Evolutionary conservation across 2,329 filamentous ascomycete species (phyloP).

Genomic region (Penicillium rolfsii): DNA sequence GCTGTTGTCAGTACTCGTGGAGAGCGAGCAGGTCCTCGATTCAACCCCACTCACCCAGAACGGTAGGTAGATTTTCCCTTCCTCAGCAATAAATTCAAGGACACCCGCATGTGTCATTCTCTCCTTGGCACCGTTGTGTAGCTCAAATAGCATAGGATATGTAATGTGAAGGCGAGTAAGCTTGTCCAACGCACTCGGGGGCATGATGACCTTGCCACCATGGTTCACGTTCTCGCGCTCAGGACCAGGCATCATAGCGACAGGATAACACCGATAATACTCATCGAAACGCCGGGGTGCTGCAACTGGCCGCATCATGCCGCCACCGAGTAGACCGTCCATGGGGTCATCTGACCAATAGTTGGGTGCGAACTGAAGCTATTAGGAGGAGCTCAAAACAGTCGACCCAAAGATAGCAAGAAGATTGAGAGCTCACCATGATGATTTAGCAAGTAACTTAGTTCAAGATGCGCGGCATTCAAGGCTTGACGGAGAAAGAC

Average conservation of each 20-base stretch:
- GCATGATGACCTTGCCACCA: slow-evolving; percentile 95
- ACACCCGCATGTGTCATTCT: slow-evolving; percentile 91
- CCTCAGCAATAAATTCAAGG: slow-evolving; percentile 94
- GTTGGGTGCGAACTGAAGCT: slow-evolving; percentile 47
- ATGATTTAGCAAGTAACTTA: neutral
- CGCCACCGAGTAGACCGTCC: slow-evolving; percentile 57
- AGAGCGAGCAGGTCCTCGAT: slow-evolving; percentile 9
- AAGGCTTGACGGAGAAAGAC: slow-evolving; percentile 3
- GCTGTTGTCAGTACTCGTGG: slow-evolving; percentile 7
- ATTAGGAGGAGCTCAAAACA: slow-evolving; percentile 20
- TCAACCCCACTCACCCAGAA: slow-evolving; percentile 70
- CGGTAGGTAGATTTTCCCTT: slow-evolving; percentile 93
- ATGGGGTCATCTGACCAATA: slow-evolving; percentile 58
- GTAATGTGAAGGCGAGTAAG: slow-evolving; percentile 94
- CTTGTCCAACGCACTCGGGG: slow-evolving; percentile 95
- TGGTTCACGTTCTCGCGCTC: slow-evolving; percentile 91
- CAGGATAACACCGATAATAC: slow-evolving; percentile 96
- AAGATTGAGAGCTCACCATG: slow-evolving; percentile 31
- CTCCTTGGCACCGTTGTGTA: slow-evolving; percentile 81
- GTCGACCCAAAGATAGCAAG: neutral
- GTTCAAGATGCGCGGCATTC: neutral
- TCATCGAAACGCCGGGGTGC: slow-evolving; percentile 85
- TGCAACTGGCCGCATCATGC: slow-evolving; percentile 55
- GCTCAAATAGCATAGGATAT: slow-evolving; percentile 95
- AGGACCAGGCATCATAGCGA: slow-evolving; percentile 89